phyloP scores from a whole-genome alignment of 805 yeast genomes.

The Monosporozyma siamensis region DNA sequence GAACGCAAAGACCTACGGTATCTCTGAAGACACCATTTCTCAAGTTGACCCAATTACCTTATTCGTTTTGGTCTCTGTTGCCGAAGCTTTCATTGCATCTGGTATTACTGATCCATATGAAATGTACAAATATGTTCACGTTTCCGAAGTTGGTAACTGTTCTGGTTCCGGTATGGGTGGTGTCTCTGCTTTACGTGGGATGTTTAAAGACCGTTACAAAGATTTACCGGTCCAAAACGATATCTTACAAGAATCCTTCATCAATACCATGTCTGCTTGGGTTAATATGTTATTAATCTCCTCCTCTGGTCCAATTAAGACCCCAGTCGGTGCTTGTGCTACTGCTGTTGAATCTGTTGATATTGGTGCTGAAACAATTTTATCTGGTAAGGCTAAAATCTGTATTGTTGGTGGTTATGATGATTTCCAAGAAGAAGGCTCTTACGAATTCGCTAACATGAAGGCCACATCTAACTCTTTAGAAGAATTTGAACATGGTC shows the following conservation, averaged over 20 bases:
- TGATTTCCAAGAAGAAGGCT: constrained; percentile 99
- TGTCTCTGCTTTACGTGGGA: constrained; percentile 91
- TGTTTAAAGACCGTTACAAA: constrained; percentile 90
- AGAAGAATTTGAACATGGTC: constrained; percentile 86
- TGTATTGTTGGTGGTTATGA: constrained; percentile 98
- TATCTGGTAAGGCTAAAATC: constrained; percentile 90
- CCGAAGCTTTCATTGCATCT: constrained; percentile 84
- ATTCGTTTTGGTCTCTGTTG: constrained; percentile 86
- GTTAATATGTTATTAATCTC: constrained; percentile 95
- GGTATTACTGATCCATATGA: constrained; percentile 99
- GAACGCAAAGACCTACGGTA: constrained; percentile 92
- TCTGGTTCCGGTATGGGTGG: constrained; percentile 99
- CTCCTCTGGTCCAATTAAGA: constrained; percentile 97
- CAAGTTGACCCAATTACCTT: constrained; percentile 97
- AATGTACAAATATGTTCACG: constrained; percentile 96
- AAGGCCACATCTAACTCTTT: constrained; percentile 90
- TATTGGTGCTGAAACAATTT: constrained; percentile 87
- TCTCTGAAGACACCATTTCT: constrained; percentile 79
- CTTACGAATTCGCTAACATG: constrained; percentile 97
- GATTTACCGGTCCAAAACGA: constrained; percentile 96
- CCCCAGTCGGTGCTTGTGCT: constrained; percentile 99
- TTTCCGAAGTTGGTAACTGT: constrained; percentile 98
- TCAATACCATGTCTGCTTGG: constrained; percentile 99
- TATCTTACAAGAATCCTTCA: constrained; percentile 94
- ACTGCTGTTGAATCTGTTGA: constrained; percentile 97